Conservation (phyloP, 1,139 yeast genomes). For the Hyphopichia khmerensis region DNA sequence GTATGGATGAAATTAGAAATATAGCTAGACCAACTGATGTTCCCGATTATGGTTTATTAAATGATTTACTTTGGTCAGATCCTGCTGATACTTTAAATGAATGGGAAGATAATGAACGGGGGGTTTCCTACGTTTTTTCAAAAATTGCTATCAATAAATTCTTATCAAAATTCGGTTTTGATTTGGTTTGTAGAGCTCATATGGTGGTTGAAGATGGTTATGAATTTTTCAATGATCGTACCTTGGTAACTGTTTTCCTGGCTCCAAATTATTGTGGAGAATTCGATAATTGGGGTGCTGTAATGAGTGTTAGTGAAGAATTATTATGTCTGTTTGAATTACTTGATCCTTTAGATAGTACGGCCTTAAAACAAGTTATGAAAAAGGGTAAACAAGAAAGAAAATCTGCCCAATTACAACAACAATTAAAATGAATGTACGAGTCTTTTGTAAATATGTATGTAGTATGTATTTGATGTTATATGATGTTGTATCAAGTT, state of each 20-base stretch:
- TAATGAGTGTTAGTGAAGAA: conserved; percentile 94
- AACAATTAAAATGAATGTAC: conserved; percentile 7
- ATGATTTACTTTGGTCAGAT: conserved; percentile 93
- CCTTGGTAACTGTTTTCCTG: conserved; percentile 89
- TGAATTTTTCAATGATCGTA: conserved; percentile 91
- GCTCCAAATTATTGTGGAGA: conserved; percentile 99
- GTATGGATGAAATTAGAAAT: conserved; percentile 87
- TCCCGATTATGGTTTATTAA: conserved; percentile 90
- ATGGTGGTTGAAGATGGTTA: conserved; percentile 99
- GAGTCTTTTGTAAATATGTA: no score
- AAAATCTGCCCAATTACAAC: conserved; percentile 49
- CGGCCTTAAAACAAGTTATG: conserved; percentile 91
- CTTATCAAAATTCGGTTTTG: conserved; percentile 83
- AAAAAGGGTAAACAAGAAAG: conserved; percentile 82
- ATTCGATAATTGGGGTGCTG: conserved; percentile 99
- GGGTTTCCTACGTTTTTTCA: conserved; percentile 94
- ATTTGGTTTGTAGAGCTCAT: conserved; percentile 94
- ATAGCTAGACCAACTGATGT: conserved; percentile 96
- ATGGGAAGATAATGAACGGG: conserved; percentile 98
- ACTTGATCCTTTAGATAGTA: conserved; percentile 88
- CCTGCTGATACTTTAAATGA: conserved; percentile 94
- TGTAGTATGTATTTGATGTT: no score
- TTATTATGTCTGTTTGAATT: conserved; percentile 88
- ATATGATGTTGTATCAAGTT: no score
- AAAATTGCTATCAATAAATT: conserved; percentile 91